Conservation (phyloP, 495 filamentous ascomycete species). For the Lindgomyces ingoldianus region DNA sequence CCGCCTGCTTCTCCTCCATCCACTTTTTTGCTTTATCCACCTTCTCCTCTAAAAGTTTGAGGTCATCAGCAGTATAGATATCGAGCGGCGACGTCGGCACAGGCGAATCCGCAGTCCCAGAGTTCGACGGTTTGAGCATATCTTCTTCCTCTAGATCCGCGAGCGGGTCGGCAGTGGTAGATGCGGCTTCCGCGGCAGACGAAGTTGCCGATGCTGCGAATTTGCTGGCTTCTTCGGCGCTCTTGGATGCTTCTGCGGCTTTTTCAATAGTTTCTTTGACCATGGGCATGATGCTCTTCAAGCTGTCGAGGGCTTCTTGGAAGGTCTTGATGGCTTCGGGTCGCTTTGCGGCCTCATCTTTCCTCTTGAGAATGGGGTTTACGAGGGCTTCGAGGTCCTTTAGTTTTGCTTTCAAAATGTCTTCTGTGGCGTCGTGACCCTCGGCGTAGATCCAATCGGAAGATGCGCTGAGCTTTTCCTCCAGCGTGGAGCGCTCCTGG, state of each 20-base stretch:
- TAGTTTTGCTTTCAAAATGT: constrained; percentile 71
- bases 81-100: constrained; percentile 49
- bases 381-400: constrained; percentile 71
- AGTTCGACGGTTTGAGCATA: constrained; percentile 39
- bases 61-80: constrained; percentile 64
- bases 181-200: constrained; percentile 44
- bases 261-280: constrained; percentile 52
- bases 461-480: constrained; percentile 62
- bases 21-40: constrained; percentile 57
- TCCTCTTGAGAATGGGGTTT: constrained; percentile 65
- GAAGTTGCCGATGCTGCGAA: constrained; percentile 50
- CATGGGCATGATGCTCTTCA: constrained; percentile 56
- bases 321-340: constrained; percentile 66
- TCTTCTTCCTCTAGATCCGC: constrained; percentile 58
- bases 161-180: constrained; percentile 50
- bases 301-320: constrained; percentile 61
- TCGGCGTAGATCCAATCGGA: constrained; percentile 92
- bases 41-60: constrained; percentile 55
- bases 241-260: constrained; percentile 51
- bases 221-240: constrained; percentile 45
- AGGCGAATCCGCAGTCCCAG: constrained; percentile 44
- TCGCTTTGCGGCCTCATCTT: constrained; percentile 65
- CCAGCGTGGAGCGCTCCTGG: constrained; percentile 61
- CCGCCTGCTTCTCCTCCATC: constrained; percentile 65
- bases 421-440: constrained; percentile 70